Evolutionary conservation across 345 rosid genomes (phyloP), one percentile per base, ranked within the genome.

Genomic region (Ricinus communis): DNA sequence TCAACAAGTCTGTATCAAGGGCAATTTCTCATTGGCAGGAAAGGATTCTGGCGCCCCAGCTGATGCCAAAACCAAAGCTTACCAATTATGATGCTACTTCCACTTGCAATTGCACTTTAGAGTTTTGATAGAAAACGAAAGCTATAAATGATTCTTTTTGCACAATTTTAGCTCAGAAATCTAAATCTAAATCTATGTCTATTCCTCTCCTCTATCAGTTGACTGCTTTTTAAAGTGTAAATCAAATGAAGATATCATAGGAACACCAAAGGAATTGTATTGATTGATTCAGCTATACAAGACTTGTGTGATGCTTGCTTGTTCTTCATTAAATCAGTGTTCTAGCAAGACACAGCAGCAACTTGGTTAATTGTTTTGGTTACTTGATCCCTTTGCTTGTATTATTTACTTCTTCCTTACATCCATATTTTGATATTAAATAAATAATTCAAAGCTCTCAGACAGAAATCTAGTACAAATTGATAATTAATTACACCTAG

Each of bases 11-110:
- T 85, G 19, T 82, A 90, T 76, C 82, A 83, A 62, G 87, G 76
- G 60, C 93, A 80, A 79, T 90, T 84, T 84, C 86, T 94, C 40
- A 82, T 91, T 40, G 90, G 91, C 51, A 75, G 50, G 76, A 94
- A 94, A 72, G 87, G 90, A 46, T 84, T 85, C 55, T 94, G 98
- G 97, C 95, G 97, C 65, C 76, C 96, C 91, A 40, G 45, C 54
- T 15, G 72, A 65, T 33, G 69, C 55, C 62, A 30, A 54, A 24
- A 31, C 18, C 38, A 18, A 65, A 49, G 60, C 57, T 10, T 65
- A 70, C 13, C 15, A n/a, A n/a, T 38, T 33, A 30, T 4, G 5
- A 22, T 46, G 3, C 1, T 43, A 18, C 5, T 65, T 22, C 33
- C 13, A 19, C 53, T 25, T 25, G 25, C 50, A 8, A 4, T 47